Conservation (phyloP, 331 rosid species). For the Quercus phellos region DNA sequence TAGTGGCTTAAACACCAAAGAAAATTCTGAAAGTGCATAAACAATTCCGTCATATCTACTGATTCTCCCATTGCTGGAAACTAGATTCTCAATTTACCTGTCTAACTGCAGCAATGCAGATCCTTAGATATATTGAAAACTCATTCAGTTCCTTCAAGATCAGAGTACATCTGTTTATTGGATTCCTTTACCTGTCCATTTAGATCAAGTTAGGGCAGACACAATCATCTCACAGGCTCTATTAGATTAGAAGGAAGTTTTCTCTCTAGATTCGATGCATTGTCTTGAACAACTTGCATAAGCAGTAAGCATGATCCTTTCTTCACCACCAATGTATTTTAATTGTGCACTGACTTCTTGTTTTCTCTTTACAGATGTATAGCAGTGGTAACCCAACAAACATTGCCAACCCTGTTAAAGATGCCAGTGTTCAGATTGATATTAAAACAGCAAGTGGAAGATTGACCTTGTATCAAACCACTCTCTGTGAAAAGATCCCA, state of each 20-base stretch:
- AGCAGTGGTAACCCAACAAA: conserved; percentile 99
- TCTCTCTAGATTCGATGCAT: background rate
- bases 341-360: background rate
- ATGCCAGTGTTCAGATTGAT: conserved; percentile 84
- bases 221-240: background rate
- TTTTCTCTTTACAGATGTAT: conserved; percentile 67
- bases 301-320: background rate
- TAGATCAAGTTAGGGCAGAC: background rate
- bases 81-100: background rate
- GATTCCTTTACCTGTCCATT: background rate
- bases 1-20: background rate
- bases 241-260: background rate
- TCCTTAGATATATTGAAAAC: background rate
- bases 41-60: background rate
- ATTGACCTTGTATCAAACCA: conserved; percentile 81
- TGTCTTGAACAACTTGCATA: background rate
- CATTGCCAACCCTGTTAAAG: conserved; percentile 92
- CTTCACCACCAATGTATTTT: background rate
- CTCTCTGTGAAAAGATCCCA: conserved; percentile 68
- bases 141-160: background rate
- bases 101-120: background rate
- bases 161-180: background rate
- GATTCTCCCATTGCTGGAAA: background rate
- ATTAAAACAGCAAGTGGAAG: conserved; percentile 78
- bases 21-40: background rate